phyloP scores from a whole-genome alignment of 1,139 yeast genomes.

The Diutina mesorugosa region DNA sequence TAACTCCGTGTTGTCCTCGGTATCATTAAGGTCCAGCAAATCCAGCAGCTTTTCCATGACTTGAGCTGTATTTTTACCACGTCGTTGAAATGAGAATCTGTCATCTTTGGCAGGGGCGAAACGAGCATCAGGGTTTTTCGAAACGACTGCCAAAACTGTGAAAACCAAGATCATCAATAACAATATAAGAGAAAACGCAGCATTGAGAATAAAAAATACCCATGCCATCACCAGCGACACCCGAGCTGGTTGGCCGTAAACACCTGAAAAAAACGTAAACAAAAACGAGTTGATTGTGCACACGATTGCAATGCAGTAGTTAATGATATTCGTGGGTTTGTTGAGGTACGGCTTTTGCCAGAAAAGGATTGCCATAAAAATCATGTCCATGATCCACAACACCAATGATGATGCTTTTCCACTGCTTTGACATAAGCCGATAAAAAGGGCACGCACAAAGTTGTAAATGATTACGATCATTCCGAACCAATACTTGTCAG shows the following conservation, averaged over 20 bases:
- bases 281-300: conserved; percentile 58
- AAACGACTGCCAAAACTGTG: conserved; percentile 39
- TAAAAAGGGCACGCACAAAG: conserved; percentile 47
- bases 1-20: conserved; percentile 40
- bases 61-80: conserved; percentile 4
- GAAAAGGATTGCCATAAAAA: conserved; percentile 45
- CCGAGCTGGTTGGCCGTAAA: conserved; percentile 55
- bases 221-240: conserved; percentile 72
- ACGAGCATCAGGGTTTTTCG: conserved; percentile 73
- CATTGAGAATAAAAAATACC: conserved; percentile 66
- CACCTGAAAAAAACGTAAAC: conserved; percentile 60
- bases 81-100: conserved; percentile 68
- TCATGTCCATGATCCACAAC: conserved; percentile 52
- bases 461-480: conserved; percentile 40
- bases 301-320: conserved; percentile 52
- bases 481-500: conserved; percentile 68
- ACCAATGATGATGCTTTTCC: conserved; percentile 62
- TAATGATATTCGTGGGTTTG: conserved; percentile 56
- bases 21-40: conserved; percentile 11
- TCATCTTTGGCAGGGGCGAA: conserved; percentile 79
- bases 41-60: conserved; percentile 5
- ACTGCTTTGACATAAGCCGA: conserved; percentile 55
- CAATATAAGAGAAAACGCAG: conserved; percentile 58
- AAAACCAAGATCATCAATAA: conserved; percentile 49
- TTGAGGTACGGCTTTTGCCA: conserved; percentile 55